These are phyloP conservation scores for Coniochaeta pulveracea DNA, from an alignment of 2,329 filamentous ascomycete species.

Conservation along the genomic window DNA sequence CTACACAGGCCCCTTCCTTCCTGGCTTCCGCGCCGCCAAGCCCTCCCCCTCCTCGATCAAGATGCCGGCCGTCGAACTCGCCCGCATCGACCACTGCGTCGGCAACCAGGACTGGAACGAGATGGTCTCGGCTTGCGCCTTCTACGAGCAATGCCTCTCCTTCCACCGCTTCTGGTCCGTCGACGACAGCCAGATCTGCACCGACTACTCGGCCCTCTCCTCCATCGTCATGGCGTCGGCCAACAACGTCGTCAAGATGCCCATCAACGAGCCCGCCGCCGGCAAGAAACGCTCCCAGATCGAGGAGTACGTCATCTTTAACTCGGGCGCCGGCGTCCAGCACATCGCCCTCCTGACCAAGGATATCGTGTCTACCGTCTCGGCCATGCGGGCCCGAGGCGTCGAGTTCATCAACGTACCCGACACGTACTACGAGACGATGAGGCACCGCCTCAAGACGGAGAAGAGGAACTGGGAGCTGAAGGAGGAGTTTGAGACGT, in stretches of 20 bases:
- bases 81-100: slow-evolving; percentile 88
- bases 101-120: slow-evolving; percentile 94
- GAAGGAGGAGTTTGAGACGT: slow-evolving; percentile 66
- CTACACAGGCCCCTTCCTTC: slow-evolving; percentile 72
- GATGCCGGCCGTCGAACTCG: slow-evolving; percentile 55
- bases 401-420: slow-evolving; percentile 91
- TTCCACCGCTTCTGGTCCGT: slow-evolving; percentile 98
- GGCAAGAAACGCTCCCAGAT: slow-evolving; percentile 92
- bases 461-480: slow-evolving; percentile 51
- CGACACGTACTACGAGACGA: slow-evolving; percentile 70
- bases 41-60: slow-evolving; percentile 20
- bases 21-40: slow-evolving; percentile 58
- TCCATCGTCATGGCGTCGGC: slow-evolving; percentile 83
- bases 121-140: slow-evolving; percentile 56
- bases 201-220: slow-evolving; percentile 80
- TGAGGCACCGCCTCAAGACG: slow-evolving; percentile 61
- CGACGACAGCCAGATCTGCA: slow-evolving; percentile 86
- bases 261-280: slow-evolving; percentile 88
- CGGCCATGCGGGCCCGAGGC: slow-evolving; percentile 70
- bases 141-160: slow-evolving; percentile 79
- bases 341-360: slow-evolving; percentile 80
- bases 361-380: slow-evolving; percentile 69
- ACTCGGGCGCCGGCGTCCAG: slow-evolving; percentile 81
- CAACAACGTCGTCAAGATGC: slow-evolving; percentile 89
- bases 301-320: slow-evolving; percentile 86